phyloP scores from a whole-genome alignment of 78 protist genomes.

The Speleostelium caveatum region DNA sequence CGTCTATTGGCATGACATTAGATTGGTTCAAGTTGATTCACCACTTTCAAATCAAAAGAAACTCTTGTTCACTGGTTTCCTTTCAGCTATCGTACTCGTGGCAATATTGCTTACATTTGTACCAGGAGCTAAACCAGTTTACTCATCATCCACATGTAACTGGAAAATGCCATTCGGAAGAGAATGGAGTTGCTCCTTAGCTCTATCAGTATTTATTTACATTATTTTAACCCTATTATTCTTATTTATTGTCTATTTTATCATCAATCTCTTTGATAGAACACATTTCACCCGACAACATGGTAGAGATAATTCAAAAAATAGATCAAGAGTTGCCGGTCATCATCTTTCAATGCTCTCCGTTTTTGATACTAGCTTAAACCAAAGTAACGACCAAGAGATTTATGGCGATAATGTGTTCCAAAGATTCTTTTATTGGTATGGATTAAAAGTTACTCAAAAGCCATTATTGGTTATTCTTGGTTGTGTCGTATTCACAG shows the following conservation, averaged over 20 bases:
- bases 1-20: neutral
- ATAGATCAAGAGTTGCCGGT: too few relatives aligned
- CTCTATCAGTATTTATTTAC: neutral
- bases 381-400: neutral
- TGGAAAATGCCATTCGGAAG: neutral
- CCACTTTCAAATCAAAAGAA: too few relatives aligned
- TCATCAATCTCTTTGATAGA: neutral
- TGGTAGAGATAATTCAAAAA: neutral
- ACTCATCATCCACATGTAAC: neutral
- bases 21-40: neutral
- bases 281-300: neutral
- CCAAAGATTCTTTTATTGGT: conserved; percentile 18
- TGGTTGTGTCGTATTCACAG: neutral
- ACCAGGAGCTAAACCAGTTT: neutral
- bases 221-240: neutral
- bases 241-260: neutral
- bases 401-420: conserved; percentile 1
- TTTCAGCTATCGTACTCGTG: neutral
- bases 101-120: conserved; percentile 18
- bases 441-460: neutral
- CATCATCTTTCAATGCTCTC: too few relatives aligned
- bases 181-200: conserved; percentile 10
- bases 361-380: neutral
- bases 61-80: neutral
- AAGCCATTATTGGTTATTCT: conserved; percentile 8